phyloP scores from a whole-genome alignment of 371 early-diverging fungal genomes.

The Syncephalastrum sp. region DNA sequence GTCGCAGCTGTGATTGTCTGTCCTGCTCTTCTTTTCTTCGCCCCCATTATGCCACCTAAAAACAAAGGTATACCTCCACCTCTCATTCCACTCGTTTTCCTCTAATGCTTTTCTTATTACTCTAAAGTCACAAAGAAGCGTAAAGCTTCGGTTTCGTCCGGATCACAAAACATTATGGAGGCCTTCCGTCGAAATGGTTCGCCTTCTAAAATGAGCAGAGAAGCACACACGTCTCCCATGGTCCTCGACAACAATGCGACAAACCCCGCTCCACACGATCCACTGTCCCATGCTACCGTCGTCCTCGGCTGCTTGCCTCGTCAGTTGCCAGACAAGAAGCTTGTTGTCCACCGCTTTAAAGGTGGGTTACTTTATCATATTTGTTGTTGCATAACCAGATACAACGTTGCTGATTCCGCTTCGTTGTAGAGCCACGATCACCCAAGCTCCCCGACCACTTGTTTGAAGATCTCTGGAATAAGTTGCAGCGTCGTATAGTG shows the following conservation, averaged over 20 bases:
- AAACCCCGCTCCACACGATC: neutral
- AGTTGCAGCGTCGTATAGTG: slow-evolving; percentile 58
- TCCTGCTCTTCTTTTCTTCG: no score
- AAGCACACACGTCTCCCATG: slow-evolving; percentile 13
- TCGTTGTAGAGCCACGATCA: slow-evolving; percentile 36
- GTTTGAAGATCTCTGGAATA: slow-evolving; percentile 61
- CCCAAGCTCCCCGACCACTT: slow-evolving; percentile 65
- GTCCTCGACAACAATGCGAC: slow-evolving; percentile 4
- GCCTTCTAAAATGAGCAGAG: slow-evolving; percentile 11
- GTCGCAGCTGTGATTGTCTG: no score
- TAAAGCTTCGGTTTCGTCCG: slow-evolving; percentile 13
- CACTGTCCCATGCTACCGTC: no score
- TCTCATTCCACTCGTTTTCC: no score
- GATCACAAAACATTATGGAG: slow-evolving; percentile 13
- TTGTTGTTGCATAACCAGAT: neutral
- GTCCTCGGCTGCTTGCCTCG: slow-evolving; percentile 21
- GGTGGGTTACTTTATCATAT: slow-evolving; percentile 30
- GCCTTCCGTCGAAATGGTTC: slow-evolving; percentile 9
- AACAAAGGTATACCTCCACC: no score
- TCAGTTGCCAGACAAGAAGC: slow-evolving; percentile 28
- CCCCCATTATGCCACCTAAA: no score
- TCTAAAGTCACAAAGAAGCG: slow-evolving; percentile 17
- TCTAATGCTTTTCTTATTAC: no score
- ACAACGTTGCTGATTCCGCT: neutral
- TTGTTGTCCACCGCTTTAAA: slow-evolving; percentile 66